Percentiles rank a stretch among this genome's conserved stretches.
These are phyloP conservation scores for Tremellales sp. DNA, from an alignment of 1,284 basidiomycete species.

Conservation along the genomic window DNA sequence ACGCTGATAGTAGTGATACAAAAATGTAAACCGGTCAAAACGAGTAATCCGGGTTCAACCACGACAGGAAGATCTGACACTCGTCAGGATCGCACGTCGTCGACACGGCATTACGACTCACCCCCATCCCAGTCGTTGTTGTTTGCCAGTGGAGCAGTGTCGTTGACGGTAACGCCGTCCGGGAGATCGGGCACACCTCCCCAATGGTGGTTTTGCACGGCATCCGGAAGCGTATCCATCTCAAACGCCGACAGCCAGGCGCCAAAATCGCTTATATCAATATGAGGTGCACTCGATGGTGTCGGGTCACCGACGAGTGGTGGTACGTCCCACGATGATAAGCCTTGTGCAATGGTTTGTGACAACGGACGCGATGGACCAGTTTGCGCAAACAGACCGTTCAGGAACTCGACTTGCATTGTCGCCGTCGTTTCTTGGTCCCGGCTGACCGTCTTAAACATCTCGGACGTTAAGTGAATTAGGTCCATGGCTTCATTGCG, in stretches of 20 bases:
- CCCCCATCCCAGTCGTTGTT: background rate
- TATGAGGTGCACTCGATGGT: background rate
- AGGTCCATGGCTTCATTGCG: background rate
- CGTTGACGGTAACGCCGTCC: background rate
- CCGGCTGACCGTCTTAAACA: slow-evolving; percentile 3
- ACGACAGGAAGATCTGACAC: background rate
- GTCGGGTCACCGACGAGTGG: background rate
- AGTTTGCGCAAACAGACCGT: slow-evolving; percentile 1
- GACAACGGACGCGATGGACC: background rate
- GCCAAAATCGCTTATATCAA: background rate
- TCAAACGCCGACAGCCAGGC: background rate
- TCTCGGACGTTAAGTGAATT: slow-evolving; percentile 4
- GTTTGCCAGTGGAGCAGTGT: background rate
- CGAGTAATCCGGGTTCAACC: background rate
- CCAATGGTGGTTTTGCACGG: background rate
- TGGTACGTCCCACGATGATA: background rate
- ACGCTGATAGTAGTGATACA: too few relatives aligned
- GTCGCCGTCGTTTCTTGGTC: slow-evolving; percentile 3
- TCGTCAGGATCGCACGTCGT: background rate
- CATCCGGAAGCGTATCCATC: background rate
- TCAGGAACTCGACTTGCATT: slow-evolving; percentile 7
- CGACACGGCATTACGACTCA: background rate
- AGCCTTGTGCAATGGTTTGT: background rate
- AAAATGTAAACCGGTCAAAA: background rate
- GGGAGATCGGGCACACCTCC: background rate